Percentiles rank a stretch among this genome's conserved stretches.
Conservation (phyloP, 2,329 filamentous ascomycete species). For the Ilyonectria mors-panacis region DNA sequence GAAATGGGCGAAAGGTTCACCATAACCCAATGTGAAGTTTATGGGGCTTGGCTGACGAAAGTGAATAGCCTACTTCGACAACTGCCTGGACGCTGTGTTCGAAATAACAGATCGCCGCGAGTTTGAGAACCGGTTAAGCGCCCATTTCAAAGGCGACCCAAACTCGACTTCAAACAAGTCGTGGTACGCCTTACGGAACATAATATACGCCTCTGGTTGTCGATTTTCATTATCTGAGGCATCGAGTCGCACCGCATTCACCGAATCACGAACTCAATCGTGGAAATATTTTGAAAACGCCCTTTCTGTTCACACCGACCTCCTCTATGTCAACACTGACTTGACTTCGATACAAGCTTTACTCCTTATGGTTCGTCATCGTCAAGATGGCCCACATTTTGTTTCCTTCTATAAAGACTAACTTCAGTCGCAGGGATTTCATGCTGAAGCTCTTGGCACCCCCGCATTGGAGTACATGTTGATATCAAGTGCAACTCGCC, state of each 20-base stretch:
- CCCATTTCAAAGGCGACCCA: slow-evolving; percentile 2
- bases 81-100: slow-evolving; percentile 7
- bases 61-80: not conserved
- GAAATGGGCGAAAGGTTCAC: slow-evolving; percentile 8
- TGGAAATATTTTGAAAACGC: slow-evolving; percentile 22
- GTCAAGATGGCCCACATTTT: too few relatives aligned
- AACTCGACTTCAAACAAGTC: not conserved
- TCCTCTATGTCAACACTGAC: slow-evolving; percentile 7
- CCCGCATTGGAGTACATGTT: slow-evolving; percentile 16
- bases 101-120: not conserved
- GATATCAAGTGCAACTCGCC: slow-evolving; percentile 4
- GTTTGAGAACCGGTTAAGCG: not conserved
- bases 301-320: slow-evolving; percentile 12
- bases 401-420: too few relatives aligned
- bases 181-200: slow-evolving; percentile 20
- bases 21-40: not conserved
- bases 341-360: slow-evolving; percentile 7
- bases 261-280: slow-evolving; percentile 4
- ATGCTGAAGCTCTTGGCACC: slow-evolving; percentile 10
- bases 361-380: slow-evolving; percentile 5
- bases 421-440: not conserved
- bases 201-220: slow-evolving; percentile 10
- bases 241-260: not conserved
- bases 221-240: not conserved
- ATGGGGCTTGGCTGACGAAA: not conserved